Evolutionary conservation across 2,329 filamentous ascomycete species (phyloP).

Genomic region (Fusarium sp.): DNA sequence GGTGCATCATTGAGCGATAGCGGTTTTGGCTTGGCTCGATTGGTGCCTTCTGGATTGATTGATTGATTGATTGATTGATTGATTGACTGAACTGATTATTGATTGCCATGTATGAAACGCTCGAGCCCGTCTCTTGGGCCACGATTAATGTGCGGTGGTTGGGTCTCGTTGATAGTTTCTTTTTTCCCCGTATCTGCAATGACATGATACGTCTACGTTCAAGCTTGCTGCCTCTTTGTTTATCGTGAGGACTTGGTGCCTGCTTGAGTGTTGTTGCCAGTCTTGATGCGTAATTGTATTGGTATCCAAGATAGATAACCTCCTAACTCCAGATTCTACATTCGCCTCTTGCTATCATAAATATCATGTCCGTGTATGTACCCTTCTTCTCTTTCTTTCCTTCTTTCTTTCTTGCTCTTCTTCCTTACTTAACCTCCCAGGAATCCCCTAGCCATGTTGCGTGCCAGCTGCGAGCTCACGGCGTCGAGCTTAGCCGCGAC

Average conservation of each 20-base stretch:
- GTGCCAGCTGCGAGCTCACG: constrained; percentile 71
- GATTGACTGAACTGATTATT: constrained; percentile 2
- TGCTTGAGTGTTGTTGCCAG: background rate
- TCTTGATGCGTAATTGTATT: background rate
- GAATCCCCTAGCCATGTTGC: constrained; percentile 76
- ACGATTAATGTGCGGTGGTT: constrained; percentile 20
- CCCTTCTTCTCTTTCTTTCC: background rate
- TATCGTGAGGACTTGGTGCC: background rate
- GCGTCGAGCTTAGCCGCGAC: constrained; percentile 83
- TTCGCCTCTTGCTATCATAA: background rate
- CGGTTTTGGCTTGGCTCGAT: constrained; percentile 8
- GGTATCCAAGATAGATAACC: background rate
- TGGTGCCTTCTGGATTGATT: constrained; percentile 5
- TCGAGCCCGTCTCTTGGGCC: constrained; percentile 10
- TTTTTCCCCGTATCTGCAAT: constrained; percentile 16
- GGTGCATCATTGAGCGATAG: constrained; percentile 22
- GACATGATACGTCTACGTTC: constrained; percentile 13
- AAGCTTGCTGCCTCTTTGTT: background rate
- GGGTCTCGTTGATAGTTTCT: constrained; percentile 11
- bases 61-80: constrained; percentile 2
- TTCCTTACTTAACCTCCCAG: constrained; percentile 52
- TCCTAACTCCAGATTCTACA: background rate
- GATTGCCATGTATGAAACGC: constrained; percentile 23
- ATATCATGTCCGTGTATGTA: background rate
- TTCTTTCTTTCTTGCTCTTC: background rate